Base-by-base conservation (phyloP, 2,329 filamentous ascomycete species). In the Plenodomus biglobosus region DNA sequence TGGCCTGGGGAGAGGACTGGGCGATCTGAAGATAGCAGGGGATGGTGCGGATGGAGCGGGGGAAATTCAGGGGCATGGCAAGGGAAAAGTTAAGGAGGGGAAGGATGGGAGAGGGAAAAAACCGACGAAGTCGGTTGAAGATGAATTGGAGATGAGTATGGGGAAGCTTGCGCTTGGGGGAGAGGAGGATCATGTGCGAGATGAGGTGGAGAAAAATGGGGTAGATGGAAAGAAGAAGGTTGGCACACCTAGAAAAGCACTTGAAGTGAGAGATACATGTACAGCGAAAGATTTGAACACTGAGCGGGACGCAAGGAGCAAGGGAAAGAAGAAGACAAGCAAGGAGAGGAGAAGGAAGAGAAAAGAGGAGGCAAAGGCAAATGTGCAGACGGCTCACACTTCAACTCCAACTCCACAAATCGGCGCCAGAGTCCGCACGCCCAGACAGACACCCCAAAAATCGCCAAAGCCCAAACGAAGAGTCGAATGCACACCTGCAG, bases 211-310 rank as follows among this genome's bases (percentile, higher is more conserved):
- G 27, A 15, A 8, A 15, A 11, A 3, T 32, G 27, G 6, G 8
- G 11, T 32, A 3, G 11, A 32, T 10, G 27, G 27, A 38, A 34
- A 45, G 42, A 52, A 45, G 30, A 49, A 44, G 42, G 38, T 42
- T n/a, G 35, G 32, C 3, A 20, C 34, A 8, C 45, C 45, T 21
- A 17, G 35, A 16, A 58, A 52, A 40, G 52, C 17, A 2, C 46
- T 61, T 2, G 39, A 53, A 21, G 44, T 48, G 8, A 45, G 50
- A 19, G 55, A 59, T 22, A 50, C 48, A 19, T 58, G 58, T 41
- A 42, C 36, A 11, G 27, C 15, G 27, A 32, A 15, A 11, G 27
- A 15, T 11, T 15, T 32, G 6, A 15, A 32, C 13, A 8, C 8
- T 32, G 27, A 15, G 27, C 8, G 11, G 8, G 15, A 32, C 6